Evolutionary conservation across 1,139 yeast species (phyloP).

Genomic region (Yamadazyma trypodendri): DNA sequence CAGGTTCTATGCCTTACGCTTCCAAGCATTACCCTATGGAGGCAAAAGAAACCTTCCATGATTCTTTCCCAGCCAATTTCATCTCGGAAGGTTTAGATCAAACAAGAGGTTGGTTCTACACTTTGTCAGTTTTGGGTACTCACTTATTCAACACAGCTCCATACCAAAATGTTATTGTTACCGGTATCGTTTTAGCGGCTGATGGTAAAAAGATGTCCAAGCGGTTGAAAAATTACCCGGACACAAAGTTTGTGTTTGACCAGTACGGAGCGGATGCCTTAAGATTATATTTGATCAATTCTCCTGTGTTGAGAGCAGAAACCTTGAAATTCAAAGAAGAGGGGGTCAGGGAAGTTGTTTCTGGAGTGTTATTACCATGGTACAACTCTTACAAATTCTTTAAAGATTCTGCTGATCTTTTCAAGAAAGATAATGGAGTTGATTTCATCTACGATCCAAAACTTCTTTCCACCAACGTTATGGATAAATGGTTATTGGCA

Average conservation of each 20-base stretch:
- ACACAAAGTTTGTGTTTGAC: slow-evolving; percentile 77
- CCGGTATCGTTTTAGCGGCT: slow-evolving; percentile 94
- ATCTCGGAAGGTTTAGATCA: slow-evolving; percentile 99
- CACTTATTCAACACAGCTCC: slow-evolving; percentile 92
- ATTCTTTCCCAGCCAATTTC: slow-evolving; percentile 93
- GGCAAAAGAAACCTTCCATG: slow-evolving; percentile 67
- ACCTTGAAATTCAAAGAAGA: slow-evolving; percentile 96
- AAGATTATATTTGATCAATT: slow-evolving; percentile 91
- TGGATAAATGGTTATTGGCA: slow-evolving; percentile 97
- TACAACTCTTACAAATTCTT: slow-evolving; percentile 96
- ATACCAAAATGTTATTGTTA: slow-evolving; percentile 90
- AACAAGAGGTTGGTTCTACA: slow-evolving; percentile 99
- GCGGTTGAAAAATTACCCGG: slow-evolving; percentile 96
- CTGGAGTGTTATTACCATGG: slow-evolving; percentile 96
- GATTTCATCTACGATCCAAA: slow-evolving; percentile 73
- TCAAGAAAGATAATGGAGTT: slow-evolving; percentile 69
- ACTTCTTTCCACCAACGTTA: slow-evolving; percentile 73
- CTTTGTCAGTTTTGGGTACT: slow-evolving; percentile 92
- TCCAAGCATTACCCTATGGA: slow-evolving; percentile 97
- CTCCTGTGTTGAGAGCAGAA: slow-evolving; percentile 97
- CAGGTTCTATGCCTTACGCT: slow-evolving; percentile 99
- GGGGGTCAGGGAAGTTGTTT: slow-evolving; percentile 96
- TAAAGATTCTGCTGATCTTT: slow-evolving; percentile 87
- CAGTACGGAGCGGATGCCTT: slow-evolving; percentile 98
- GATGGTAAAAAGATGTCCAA: slow-evolving; percentile 99